Evolutionary conservation across 106 monocot species (phyloP), one percentile per base, ranked within the genome.

Genomic region (Platanthera zijinensis): DNA sequence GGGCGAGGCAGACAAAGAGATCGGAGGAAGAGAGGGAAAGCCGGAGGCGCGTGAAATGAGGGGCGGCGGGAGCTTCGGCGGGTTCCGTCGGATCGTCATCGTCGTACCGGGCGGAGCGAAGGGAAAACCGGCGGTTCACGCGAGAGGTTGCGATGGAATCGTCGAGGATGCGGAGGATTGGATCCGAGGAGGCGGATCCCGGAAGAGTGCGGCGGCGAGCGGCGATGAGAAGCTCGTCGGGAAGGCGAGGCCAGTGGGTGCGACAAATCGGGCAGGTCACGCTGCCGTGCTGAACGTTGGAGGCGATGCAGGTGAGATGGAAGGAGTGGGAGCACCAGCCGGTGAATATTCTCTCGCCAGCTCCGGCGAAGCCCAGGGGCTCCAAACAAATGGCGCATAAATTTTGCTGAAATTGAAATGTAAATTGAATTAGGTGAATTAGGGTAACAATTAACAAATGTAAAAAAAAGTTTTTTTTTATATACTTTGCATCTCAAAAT

Each of bases 211-310:
- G 57, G 22, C 78, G 61, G n/a, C 80, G 45, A 52, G 78, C 63
- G 9, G 84, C 66, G 17, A 81, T 74, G 72, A 90, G 80, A 32
- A 85, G 82, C 47, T 85, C 74, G 45, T 82, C 86, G 30, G 93
- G 93, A 28, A 96, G 96, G 67, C 85, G 82, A 21, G 80, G 82
- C 96, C 96, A 96, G 12, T 87, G 85, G 18, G 91, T 89, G 10
- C 96, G 90, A 67, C 96, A 96, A 71, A 96, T 86, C 15, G 96
- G 96, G 66, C 96, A 96, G 13, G 89, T 88, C 14, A 86, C 75
- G 75, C 84, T 91, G 32, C 96, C 96, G 48, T 93, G 90, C 6
- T 89, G 87, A 28, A 96, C 87, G 61, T 96, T 96, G 73, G 93
- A 93, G 17, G 89, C 87, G 8, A 96, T 93, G 91, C 96, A 96